A percentile compares a stretch with the other conserved stretches of the same genome.
Evolutionary conservation across 139 green algal species (phyloP).

Genomic region (Pleodorina starrii): DNA sequence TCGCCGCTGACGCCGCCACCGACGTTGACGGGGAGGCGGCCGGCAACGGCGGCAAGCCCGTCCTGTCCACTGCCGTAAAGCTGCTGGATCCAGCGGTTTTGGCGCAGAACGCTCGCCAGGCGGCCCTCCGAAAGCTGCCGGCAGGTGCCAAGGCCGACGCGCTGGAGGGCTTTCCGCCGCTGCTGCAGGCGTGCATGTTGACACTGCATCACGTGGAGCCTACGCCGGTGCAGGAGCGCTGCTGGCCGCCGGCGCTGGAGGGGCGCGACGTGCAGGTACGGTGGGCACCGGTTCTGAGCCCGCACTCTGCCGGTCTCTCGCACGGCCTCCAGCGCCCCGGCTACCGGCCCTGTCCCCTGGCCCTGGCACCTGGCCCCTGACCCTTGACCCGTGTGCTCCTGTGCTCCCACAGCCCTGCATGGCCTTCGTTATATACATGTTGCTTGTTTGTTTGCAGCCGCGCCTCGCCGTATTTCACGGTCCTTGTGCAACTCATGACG

Average conservation of each 20-base stretch:
- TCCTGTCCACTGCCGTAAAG: slow-evolving; percentile 59
- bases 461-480: too few species aligned
- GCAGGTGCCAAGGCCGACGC: not conserved
- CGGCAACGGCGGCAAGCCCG: not conserved
- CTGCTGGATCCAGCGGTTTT: slow-evolving; percentile 45
- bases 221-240: slow-evolving; percentile 77
- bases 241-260: slow-evolving; percentile 51
- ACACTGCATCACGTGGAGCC: slow-evolving; percentile 73
- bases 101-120: slow-evolving; percentile 6
- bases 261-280: slow-evolving; percentile 68
- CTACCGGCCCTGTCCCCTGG: too few species aligned
- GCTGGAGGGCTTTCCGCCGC: slow-evolving; percentile 55
- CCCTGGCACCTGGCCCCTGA: too few species aligned
- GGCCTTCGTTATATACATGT: too few species aligned
- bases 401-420: not conserved
- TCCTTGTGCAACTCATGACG: too few species aligned
- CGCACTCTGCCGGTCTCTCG: too few species aligned
- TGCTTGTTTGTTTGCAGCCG: too few species aligned
- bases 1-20: not conserved
- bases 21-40: not conserved
- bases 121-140: not conserved
- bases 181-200: slow-evolving; percentile 77
- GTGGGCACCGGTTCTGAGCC: too few species aligned
- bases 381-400: too few species aligned
- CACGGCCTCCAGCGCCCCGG: too few species aligned